These are phyloP conservation scores for Curvularia verruculosa DNA, from an alignment of 2,329 filamentous ascomycete species.

Conservation along the genomic window DNA sequence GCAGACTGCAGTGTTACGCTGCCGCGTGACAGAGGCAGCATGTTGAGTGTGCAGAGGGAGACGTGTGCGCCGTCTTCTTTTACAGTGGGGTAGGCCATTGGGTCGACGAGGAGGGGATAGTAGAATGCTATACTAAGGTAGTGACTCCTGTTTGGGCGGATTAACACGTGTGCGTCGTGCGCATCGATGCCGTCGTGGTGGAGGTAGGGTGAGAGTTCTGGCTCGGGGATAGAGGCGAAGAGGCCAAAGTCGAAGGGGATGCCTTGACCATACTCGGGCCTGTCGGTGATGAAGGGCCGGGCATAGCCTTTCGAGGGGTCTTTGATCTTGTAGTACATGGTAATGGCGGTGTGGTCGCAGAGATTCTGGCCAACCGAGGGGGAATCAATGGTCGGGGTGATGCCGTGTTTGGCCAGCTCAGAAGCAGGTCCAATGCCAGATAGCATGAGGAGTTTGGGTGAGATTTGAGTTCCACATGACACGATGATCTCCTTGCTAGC, in stretches of 20 bases:
- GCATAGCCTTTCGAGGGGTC: slow-evolving; percentile 24
- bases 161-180: slow-evolving; percentile 4
- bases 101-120: slow-evolving; percentile 12
- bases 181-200: slow-evolving; percentile 3
- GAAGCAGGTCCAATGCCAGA: slow-evolving; percentile 44
- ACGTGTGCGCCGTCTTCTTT: slow-evolving; percentile 20
- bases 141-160: slow-evolving; percentile 20
- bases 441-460: slow-evolving; percentile 49
- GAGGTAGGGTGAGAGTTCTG: slow-evolving; percentile 10
- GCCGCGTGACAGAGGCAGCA: slow-evolving; percentile 33
- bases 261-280: slow-evolving; percentile 28
- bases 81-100: slow-evolving; percentile 11
- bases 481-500: slow-evolving; percentile 52
- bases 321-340: slow-evolving; percentile 25
- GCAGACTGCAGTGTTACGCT: slow-evolving; percentile 25
- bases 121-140: slow-evolving; percentile 22
- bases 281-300: slow-evolving; percentile 18
- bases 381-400: slow-evolving; percentile 20
- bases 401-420: slow-evolving; percentile 21
- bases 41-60: slow-evolving; percentile 15
- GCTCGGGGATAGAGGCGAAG: slow-evolving; percentile 20
- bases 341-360: slow-evolving; percentile 23
- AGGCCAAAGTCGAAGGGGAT: slow-evolving; percentile 22
- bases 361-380: slow-evolving; percentile 37
- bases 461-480: slow-evolving; percentile 47